These are phyloP conservation scores for Evernia prunastri DNA, from an alignment of 495 filamentous ascomycete species.

Conservation along the genomic window DNA sequence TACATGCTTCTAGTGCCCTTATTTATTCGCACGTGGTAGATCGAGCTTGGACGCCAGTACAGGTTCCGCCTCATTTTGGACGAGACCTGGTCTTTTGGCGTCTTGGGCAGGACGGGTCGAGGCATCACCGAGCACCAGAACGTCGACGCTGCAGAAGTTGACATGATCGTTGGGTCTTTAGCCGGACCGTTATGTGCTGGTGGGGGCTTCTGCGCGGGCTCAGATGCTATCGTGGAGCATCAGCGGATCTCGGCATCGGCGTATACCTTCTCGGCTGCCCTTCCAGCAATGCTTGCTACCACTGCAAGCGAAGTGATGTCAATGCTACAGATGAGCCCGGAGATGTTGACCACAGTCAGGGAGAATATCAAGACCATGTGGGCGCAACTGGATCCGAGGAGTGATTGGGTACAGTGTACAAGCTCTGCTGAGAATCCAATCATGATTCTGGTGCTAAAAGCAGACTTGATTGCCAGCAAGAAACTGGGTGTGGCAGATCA, in stretches of 20 bases:
- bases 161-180: constrained; percentile 93
- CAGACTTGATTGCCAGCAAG: constrained; percentile 68
- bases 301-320: constrained; percentile 87
- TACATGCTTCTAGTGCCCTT: neutral
- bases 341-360: constrained; percentile 64
- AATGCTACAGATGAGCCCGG: constrained; percentile 75
- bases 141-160: constrained; percentile 80
- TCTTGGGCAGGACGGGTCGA: constrained; percentile 82
- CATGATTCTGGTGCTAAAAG: constrained; percentile 77
- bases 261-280: constrained; percentile 90
- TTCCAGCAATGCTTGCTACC: constrained; percentile 88
- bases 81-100: constrained; percentile 94
- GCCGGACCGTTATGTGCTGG: constrained; percentile 85
- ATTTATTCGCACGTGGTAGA: constrained; percentile 37
- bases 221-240: constrained; percentile 84
- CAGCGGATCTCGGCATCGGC: constrained; percentile 84
- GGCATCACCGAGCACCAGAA: constrained; percentile 94
- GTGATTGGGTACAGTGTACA: constrained; percentile 85
- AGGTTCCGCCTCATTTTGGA: constrained; percentile 97
- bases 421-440: constrained; percentile 80
- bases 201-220: constrained; percentile 91
- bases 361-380: constrained; percentile 79
- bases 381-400: constrained; percentile 81
- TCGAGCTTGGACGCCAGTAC: constrained; percentile 87
- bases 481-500: constrained; percentile 65